Conservation (phyloP, 495 filamentous ascomycete genomes). For the Neurospora sp. region DNA sequence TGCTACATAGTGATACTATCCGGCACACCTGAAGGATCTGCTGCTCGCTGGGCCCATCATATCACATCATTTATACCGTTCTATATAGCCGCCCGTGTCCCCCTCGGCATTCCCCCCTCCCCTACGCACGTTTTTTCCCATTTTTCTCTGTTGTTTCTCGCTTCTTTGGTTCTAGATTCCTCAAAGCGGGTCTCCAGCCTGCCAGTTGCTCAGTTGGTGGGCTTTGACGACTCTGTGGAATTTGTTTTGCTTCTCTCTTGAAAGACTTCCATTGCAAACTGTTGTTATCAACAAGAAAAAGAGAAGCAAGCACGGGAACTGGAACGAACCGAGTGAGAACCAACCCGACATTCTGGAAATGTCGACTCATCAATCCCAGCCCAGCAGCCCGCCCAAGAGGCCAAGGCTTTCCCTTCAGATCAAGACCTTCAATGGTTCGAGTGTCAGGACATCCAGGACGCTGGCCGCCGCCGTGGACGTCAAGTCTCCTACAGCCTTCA, state of each 20-base stretch:
- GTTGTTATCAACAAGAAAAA: neutral
- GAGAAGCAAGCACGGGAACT: neutral
- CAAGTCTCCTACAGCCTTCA: constrained; percentile 67
- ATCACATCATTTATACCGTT: neutral
- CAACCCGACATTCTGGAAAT: constrained; percentile 16
- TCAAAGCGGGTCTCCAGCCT: constrained; percentile 2
- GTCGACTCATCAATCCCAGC: constrained; percentile 24
- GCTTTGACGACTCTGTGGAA: neutral
- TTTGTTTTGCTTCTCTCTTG: neutral
- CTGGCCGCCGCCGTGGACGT: constrained; percentile 40
- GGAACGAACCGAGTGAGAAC: neutral
- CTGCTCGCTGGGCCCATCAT: neutral
- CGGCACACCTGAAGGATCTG: neutral
- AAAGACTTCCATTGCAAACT: neutral
- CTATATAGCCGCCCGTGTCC: constrained; percentile 9
- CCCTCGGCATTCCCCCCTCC: constrained; percentile 3
- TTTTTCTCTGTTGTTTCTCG: neutral
- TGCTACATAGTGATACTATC: neutral
- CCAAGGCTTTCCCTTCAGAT: constrained; percentile 81
- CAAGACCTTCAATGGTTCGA: constrained; percentile 24
- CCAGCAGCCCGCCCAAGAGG: constrained; percentile 42
- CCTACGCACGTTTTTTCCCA: neutral
- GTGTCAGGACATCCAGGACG: constrained; percentile 21
- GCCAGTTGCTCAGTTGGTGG: constrained; percentile 2
- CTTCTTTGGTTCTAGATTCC: constrained; percentile 2